Percentiles rank a stretch among this genome's conserved stretches.
Conservation (phyloP, 352 stramenopile species). For the Peronospora belbahrii region DNA sequence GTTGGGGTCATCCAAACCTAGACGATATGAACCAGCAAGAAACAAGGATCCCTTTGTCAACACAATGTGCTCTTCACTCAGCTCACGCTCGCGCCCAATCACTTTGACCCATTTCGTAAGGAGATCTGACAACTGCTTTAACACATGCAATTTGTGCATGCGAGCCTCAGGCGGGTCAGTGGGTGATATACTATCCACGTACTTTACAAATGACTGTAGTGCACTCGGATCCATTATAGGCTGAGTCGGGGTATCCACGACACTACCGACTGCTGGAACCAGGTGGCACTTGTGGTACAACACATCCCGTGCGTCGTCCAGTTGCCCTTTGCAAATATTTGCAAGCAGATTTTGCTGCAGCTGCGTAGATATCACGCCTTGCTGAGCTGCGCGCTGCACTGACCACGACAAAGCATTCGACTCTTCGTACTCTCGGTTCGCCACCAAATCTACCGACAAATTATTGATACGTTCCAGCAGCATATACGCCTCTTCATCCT, state of each 20-base stretch:
- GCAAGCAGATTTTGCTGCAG: constrained; percentile 59
- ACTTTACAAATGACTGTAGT: constrained; percentile 42
- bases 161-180: constrained; percentile 37
- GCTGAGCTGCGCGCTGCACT: constrained; percentile 57
- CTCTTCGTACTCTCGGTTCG: constrained; percentile 65
- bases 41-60: constrained; percentile 72
- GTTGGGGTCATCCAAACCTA: constrained; percentile 74
- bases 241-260: constrained; percentile 39
- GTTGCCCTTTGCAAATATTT: constrained; percentile 47
- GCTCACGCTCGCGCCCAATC: constrained; percentile 50
- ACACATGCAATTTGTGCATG: constrained; percentile 60
- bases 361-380: constrained; percentile 52
- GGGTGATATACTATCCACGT: constrained; percentile 49
- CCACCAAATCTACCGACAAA: constrained; percentile 55
- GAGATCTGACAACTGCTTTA: constrained; percentile 64
- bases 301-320: constrained; percentile 71
- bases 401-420: constrained; percentile 60
- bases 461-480: constrained; percentile 61
- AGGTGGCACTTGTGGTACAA: constrained; percentile 78
- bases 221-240: constrained; percentile 24
- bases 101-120: constrained; percentile 72
- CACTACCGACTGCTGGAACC: constrained; percentile 57
- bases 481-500: constrained; percentile 57
- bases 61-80: constrained; percentile 66
- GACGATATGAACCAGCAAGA: constrained; percentile 80